Evolutionary conservation across 495 filamentous ascomycete genomes (phyloP), one percentile per base, ranked within the genome.

Genomic region (Hyphodiscus hymeniophilus): DNA sequence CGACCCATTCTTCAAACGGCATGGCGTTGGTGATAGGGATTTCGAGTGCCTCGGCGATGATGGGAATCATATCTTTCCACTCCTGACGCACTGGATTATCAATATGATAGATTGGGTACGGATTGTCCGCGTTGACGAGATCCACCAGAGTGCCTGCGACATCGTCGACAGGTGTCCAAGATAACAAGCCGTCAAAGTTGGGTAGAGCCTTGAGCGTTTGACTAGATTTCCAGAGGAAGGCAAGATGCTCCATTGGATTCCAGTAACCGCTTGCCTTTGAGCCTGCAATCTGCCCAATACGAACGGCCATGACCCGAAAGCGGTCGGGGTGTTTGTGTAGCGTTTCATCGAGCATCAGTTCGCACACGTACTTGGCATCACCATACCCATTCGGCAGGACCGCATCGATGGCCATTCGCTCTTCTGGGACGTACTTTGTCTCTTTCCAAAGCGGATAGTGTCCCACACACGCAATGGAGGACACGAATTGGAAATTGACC

Each of bases 71-170:
- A 0, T 69, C 59, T 0, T 34, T 33, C 75, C 75, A 79, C 0
- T 66, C 62, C 57, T 77, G 71, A 1, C 66, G 52, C 3, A 67
- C 57, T 0, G 73, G 75, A 44, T 79, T 77, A 12, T 80, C 76
- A 44, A 80, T 66, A 57, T 80, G 76, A 39, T 78, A 80, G 28
- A 76, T 47, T 2, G 68, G 61, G 20, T 69, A 60, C 1, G 64
- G 57, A 0, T 41, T 36, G 1, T 47, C 23, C 3, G 63, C 46
- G 0, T 43, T 40, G 3, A 71, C 40, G 0, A 76, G 45, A 0
- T 77, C 71, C 3, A 31, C 49, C 11, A 74, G 42, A 2, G 64
- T 59, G 3, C 39, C 60, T 1, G 74, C 71, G 0, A 72, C 61
- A 39, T 64, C 60, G 42, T 77, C 60, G 2, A 76, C 74, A 0